A percentile compares a stretch with the other conserved stretches of the same genome.
Conservation (phyloP, 2,329 filamentous ascomycete species). For the Endothia cerciana region DNA sequence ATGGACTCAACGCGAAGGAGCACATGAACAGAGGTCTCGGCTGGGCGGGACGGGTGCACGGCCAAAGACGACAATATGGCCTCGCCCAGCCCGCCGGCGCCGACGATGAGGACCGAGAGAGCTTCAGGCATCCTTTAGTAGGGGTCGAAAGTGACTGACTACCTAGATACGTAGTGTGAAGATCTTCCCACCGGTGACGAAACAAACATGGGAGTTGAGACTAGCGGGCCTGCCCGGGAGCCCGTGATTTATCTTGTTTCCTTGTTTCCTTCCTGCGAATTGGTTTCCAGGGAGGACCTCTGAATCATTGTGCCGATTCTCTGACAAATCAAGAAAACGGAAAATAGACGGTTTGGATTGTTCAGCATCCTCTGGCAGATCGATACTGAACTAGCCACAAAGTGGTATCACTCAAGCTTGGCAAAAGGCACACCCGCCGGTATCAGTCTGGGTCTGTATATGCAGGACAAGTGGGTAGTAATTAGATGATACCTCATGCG, state of each 20-base stretch:
- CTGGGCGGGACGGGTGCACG: conserved; percentile 45
- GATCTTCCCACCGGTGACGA: too few relatives aligned
- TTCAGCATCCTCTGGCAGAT: background rate
- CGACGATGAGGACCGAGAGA: conserved; percentile 59
- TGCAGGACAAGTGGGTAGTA: too few relatives aligned
- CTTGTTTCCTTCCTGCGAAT: too few relatives aligned
- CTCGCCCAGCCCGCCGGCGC: conserved; percentile 68
- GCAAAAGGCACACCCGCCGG: background rate
- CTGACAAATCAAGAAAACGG: background rate
- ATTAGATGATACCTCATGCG: too few relatives aligned
- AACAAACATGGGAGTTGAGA: too few relatives aligned
- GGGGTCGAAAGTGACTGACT: background rate
- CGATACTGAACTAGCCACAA: background rate
- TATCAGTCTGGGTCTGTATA: background rate
- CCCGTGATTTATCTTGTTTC: too few relatives aligned
- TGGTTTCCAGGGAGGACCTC: too few relatives aligned
- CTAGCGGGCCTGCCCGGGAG: too few relatives aligned
- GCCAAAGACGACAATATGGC: conserved; percentile 57
- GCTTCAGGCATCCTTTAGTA: background rate
- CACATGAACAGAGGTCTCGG: conserved; percentile 50
- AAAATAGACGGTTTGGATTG: background rate
- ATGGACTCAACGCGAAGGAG: conserved; percentile 57
- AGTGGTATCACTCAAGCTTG: background rate
- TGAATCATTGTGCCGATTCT: background rate
- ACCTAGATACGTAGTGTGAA: background rate